Evolutionary conservation across 148 eudicot genomes (phyloP), one percentile per base, ranked within the genome.

Genomic region (Silene latifolia): DNA sequence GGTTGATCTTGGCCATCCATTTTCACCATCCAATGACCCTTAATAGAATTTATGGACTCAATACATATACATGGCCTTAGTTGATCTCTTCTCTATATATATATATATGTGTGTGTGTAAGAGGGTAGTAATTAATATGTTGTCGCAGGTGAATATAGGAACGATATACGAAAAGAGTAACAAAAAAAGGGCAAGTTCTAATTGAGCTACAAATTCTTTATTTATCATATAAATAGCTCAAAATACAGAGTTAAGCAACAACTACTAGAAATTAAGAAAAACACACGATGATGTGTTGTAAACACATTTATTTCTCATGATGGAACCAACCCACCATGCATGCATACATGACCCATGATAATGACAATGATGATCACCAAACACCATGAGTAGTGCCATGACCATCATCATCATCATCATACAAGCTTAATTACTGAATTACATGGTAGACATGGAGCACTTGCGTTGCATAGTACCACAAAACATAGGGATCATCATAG

Each of bases 401-500:
- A 54, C 59, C 59, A 54, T 13, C 59, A 54, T 54, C 59, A 54
- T 11, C 18, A 54, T 2, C 59, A 54, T 15, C 59, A 54, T 54
- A n/a, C 8, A 7, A n/a, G 8, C 3, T 4, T 20, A n/a, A n/a
- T n/a, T n/a, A 19, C 0, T 18, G 21, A 18, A n/a, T 62, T 62
- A 63, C 63, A 56, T 71, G 47, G 64, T 23, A 10, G 77, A 74
- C 78, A 75, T 75, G 35, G 8, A 27, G 64, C 78, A 75, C 19
- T 15, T 57, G 14, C 27, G 54, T 0, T 67, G 21, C 78, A 56
- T 67, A 63, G 67, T 69, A 3, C 74, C 69, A 18, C 79, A 77
- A 74, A 61, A 70, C 80, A 63, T 62, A 8, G 80, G 80, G 1
- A 77, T 20, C 9, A 29, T 39, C 80, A 77, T 77, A 19, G 75